These are phyloP conservation scores for Cyclocybe cylindracea DNA, from an alignment of 768 basidiomycete species.

Conservation along the genomic window DNA sequence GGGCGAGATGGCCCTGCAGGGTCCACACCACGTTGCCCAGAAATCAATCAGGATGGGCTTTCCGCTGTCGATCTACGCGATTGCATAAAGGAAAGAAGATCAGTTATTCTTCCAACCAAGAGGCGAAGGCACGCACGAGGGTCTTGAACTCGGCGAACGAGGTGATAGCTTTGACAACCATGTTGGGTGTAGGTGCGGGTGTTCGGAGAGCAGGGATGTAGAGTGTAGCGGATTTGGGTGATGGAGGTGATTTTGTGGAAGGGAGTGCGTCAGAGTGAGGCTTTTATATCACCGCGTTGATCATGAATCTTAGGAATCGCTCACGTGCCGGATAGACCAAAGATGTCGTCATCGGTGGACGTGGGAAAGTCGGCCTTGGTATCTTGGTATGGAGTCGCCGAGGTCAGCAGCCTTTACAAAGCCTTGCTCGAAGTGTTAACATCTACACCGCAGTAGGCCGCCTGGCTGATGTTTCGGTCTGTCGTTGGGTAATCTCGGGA, in stretches of 20 bases:
- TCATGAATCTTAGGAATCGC: no score
- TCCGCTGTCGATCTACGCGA: constrained; percentile 44
- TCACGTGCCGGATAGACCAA: no score
- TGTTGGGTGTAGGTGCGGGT: constrained; percentile 18
- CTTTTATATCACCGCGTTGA: no score
- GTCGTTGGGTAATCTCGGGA: no score
- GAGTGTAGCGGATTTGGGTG: constrained; percentile 2
- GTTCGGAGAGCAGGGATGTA: neutral
- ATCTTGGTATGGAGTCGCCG: no score
- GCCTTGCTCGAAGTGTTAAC: no score
- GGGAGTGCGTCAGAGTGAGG: neutral
- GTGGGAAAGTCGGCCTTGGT: no score
- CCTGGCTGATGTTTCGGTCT: no score
- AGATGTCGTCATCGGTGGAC: no score
- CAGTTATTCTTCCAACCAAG: neutral
- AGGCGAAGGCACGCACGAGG: constrained; percentile 38
- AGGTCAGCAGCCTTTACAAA: no score
- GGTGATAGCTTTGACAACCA: constrained; percentile 40
- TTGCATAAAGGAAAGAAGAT: neutral
- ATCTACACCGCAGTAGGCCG: no score
- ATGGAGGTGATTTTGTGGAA: constrained; percentile 3
- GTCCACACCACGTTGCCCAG: constrained; percentile 80
- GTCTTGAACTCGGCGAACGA: constrained; percentile 39
- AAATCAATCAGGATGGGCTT: constrained; percentile 64
- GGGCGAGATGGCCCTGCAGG: constrained; percentile 67